Conservation (phyloP, 2,329 filamentous ascomycete genomes). For the Graphiopsis chlorocephala region DNA sequence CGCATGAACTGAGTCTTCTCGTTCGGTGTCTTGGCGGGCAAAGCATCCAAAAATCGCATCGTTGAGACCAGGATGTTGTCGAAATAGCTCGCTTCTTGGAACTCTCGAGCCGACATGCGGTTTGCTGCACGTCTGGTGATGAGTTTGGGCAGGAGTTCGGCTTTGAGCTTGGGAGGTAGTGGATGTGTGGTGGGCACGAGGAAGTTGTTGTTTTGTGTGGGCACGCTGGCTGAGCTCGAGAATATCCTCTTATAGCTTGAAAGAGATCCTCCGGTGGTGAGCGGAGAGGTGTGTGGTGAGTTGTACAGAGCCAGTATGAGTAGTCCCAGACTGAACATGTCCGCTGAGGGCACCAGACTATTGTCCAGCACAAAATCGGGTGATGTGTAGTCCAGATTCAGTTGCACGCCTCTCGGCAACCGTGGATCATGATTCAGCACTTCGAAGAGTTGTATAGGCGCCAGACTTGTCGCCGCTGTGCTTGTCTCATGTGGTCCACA, state of each 20-base stretch:
- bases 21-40: conserved; percentile 85
- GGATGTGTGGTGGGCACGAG: conserved; percentile 65
- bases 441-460: conserved; percentile 78
- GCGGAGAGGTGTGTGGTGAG: conserved; percentile 82
- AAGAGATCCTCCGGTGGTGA: conserved; percentile 76
- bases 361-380: conserved; percentile 93
- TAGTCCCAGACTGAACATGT: conserved; percentile 91
- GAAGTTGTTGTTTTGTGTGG: conserved; percentile 79
- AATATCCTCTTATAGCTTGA: conserved; percentile 85
- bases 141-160: conserved; percentile 75
- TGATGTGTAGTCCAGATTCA: conserved; percentile 89
- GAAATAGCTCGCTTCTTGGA: conserved; percentile 94
- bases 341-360: conserved; percentile 77
- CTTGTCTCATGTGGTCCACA: conserved; percentile 76
- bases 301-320: conserved; percentile 90
- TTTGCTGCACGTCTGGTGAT: conserved; percentile 86
- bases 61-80: conserved; percentile 96
- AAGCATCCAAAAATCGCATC: conserved; percentile 86
- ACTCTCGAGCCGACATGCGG: conserved; percentile 81
- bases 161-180: conserved; percentile 73
- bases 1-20: conserved; percentile 92
- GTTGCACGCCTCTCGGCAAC: conserved; percentile 76
- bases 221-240: conserved; percentile 72
- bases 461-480: conserved; percentile 63
- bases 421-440: conserved; percentile 81